Base-by-base conservation (phyloP, 1,284 basidiomycete species). In the Sporisorium graminicola region DNA sequence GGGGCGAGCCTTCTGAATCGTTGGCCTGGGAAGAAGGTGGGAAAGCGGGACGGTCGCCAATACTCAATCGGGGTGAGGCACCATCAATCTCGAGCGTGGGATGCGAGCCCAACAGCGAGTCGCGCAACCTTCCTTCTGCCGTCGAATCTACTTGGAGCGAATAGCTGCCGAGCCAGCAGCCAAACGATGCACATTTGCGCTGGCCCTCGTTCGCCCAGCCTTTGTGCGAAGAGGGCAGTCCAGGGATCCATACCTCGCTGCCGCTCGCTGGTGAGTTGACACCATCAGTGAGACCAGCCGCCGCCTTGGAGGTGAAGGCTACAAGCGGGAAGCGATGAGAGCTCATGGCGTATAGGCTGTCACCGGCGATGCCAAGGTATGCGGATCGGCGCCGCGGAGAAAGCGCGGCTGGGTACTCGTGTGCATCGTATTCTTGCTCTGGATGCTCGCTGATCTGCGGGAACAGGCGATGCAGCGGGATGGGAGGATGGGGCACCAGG, bases 341-440 rank as follows among this genome's bases (percentile, higher is more conserved):
- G 55, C 82, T 77, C 72, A 84, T 78, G 6, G 82, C 82, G 43
- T 75, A 84, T 12, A 84, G 63, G 35, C 73, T 76, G 52, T 80
- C 80, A 7, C 77, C 75, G 0, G 81, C 75, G 20, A 81, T 61
- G 57, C 82, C 82, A 16, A 84, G 69, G 40, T 80, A 82, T 3
- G 81, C 71, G 2, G 76, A 72, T 20, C 74, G 65, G 42, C 61
- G 63, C 4, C 56, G 58, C 44, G 64, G 29, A 3, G 62, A 8
- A 3, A 47, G 35, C 8, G 35, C 58, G 14, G 31, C 24, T 4
- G 14, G 49, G 12, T 61, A 62, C 31, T 40, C 53, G 18, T 22
- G 29, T 6, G 22, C 16, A 10, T 61, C 55, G 6, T 37, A 47
- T 3, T 58, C 49, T 42, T 37, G 42, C n/a, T 53, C 54, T 33